Evolutionary conservation across 2,329 filamentous ascomycete genomes (phyloP), one percentile per base, ranked within the genome.

Genomic region (Exophiala sp.): DNA sequence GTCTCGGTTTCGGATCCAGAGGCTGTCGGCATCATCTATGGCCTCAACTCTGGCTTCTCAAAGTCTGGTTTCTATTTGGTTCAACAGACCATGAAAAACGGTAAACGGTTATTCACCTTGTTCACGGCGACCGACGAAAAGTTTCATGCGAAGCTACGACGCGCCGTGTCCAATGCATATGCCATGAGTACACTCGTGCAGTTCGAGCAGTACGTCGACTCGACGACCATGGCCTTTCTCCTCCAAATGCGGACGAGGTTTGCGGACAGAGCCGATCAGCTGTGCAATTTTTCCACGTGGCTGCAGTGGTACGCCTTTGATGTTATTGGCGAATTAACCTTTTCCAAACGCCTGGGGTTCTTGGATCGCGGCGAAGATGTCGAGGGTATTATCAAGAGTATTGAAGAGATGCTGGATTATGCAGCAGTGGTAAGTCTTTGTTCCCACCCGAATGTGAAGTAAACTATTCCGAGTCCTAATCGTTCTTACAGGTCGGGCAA

Each of bases 121-220:
- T 91, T 91, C 74, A 88, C 84, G 65, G 88, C 87, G 0, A 84
- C 81, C 5, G 82, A 88, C 67, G 87, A 91, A 59, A 75, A 78
- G 36, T 91, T 87, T 70, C 88, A 92, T 66, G 81, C 86, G 34
- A 82, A 84, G 63, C 85, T 91, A 66, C 81, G 87, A 29, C 80
- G 87, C 54, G 86, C 83, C 60, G 85, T 92, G 50, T 90, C 87
- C 69, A 81, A 78, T 54, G 87, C 86, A 3, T 92, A 90, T 32
- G 33, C 50, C 29, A 57, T 57, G 50, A 54, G 44, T 24, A 54
- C 38, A 14, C 34, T 57, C 1, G 50, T 54, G n/a, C 40, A 53
- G 16, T 57, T 57, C 40, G 89, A 94, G 65, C 86, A 88, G 0
- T 85, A 89, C 33, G 87, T 92, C 34, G 86, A 89, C 66, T 86